These are phyloP conservation scores for Tribonema minus DNA, from an alignment of 108 stramenopile genomes.

Conservation along the genomic window DNA sequence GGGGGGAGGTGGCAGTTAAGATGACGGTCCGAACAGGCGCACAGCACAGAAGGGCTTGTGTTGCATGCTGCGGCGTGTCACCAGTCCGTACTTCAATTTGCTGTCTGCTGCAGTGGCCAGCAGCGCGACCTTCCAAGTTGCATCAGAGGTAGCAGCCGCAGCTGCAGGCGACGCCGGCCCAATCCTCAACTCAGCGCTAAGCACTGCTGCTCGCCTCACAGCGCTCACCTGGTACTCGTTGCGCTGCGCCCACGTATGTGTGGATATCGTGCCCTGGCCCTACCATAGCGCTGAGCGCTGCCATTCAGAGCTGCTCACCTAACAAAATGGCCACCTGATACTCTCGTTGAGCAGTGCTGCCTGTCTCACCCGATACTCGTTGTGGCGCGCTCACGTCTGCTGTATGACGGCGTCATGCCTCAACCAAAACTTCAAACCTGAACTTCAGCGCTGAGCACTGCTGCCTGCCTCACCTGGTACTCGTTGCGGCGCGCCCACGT, in stretches of 20 bases:
- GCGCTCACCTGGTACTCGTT: conserved; percentile 71
- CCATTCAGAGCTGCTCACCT: no score
- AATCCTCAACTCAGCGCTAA: conserved; percentile 12
- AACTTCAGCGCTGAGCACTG: conserved; percentile 24
- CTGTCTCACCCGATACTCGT: conserved; percentile 64
- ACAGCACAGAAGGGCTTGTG: not conserved
- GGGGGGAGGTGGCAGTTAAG: not conserved
- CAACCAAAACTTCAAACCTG: no score
- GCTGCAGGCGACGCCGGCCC: no score
- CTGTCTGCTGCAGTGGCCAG: no score
- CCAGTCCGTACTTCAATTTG: no score
- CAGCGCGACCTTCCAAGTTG: no score
- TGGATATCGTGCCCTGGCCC: conserved; percentile 52
- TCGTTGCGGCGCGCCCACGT: conserved; percentile 71
- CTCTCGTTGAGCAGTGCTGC: no score
- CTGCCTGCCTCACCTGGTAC: conserved; percentile 56
- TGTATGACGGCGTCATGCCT: conserved; percentile 56
- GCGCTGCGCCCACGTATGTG: conserved; percentile 66
- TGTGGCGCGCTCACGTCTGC: conserved; percentile 65
- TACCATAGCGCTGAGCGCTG: no score
- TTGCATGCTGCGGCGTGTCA: no score
- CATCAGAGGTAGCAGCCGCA: no score
- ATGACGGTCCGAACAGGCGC: not conserved
- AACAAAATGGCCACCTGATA: no score
- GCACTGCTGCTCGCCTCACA: not conserved